A percentile compares a stretch with the other conserved stretches of the same genome.
Evolutionary conservation across 2,329 filamentous ascomycete genomes (phyloP).

Genomic region (Aspergillus sp.): DNA sequence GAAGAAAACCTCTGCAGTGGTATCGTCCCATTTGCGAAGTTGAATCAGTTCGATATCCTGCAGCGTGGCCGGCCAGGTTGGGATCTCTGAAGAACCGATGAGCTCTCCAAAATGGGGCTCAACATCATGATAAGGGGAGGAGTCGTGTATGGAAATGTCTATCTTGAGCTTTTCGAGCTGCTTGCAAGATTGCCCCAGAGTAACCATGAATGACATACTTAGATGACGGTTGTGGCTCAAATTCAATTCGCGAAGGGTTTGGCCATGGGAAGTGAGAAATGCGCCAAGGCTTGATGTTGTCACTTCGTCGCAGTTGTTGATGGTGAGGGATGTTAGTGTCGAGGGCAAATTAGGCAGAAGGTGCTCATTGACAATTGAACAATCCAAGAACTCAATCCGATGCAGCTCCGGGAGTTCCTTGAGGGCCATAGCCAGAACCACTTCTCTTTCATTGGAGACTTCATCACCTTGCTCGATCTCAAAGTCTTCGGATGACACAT

Average conservation of each 20-base stretch:
- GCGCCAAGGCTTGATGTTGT: slow-evolving; percentile 59
- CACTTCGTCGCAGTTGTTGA: slow-evolving; percentile 76
- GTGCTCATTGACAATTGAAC: slow-evolving; percentile 62
- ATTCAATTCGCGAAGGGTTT: slow-evolving; percentile 60
- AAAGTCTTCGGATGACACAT: slow-evolving; percentile 22
- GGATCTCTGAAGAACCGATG: slow-evolving; percentile 55
- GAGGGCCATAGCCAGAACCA: slow-evolving; percentile 43
- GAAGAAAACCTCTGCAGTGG: slow-evolving; percentile 72
- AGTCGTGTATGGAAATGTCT: slow-evolving; percentile 74
- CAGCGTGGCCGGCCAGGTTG: slow-evolving; percentile 72
- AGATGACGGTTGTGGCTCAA: slow-evolving; percentile 77
- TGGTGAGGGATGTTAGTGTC: slow-evolving; percentile 61
- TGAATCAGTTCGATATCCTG: slow-evolving; percentile 70
- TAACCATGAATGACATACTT: slow-evolving; percentile 67
- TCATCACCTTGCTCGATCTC: slow-evolving; percentile 36
- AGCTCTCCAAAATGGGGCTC: slow-evolving; percentile 70
- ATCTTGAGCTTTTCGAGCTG: slow-evolving; percentile 66
- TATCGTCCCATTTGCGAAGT: slow-evolving; percentile 67
- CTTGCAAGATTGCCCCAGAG: slow-evolving; percentile 64
- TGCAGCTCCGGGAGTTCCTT: slow-evolving; percentile 59
- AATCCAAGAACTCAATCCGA: slow-evolving; percentile 69
- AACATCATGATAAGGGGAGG: slow-evolving; percentile 62
- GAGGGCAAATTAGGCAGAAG: slow-evolving; percentile 66
- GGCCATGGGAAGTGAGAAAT: slow-evolving; percentile 66
- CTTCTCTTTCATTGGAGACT: slow-evolving; percentile 26